These are phyloP conservation scores for Ricinus communis DNA, from an alignment of 345 rosid species.

Conservation along the genomic window DNA sequence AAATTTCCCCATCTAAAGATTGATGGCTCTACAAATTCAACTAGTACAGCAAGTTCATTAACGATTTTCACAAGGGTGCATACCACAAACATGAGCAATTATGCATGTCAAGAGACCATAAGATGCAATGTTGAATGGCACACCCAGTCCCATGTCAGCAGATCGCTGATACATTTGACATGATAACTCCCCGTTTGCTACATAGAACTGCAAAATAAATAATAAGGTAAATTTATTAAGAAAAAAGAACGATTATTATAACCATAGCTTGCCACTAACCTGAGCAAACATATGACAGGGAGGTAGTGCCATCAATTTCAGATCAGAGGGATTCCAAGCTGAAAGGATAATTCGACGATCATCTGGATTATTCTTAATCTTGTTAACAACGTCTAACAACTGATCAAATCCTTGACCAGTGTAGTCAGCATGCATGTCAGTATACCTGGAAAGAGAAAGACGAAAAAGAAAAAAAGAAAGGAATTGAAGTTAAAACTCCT, in stretches of 20 bases:
- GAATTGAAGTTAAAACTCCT: conserved; percentile 4
- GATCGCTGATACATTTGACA: conserved; percentile 99
- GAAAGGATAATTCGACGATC: conserved; percentile 87
- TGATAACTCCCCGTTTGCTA: conserved; percentile 85
- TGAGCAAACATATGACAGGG: conserved; percentile 99
- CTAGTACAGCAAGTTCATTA: neutral
- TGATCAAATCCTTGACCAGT: conserved; percentile 97
- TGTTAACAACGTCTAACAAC: conserved; percentile 75
- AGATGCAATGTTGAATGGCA: conserved; percentile 95
- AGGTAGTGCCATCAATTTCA: conserved; percentile 92
- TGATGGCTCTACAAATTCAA: neutral
- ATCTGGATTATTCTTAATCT: conserved; percentile 89
- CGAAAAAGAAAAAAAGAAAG: neutral
- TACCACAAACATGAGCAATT: conserved; percentile 96
- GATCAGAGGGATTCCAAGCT: conserved; percentile 98
- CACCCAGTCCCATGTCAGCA: conserved; percentile 97
- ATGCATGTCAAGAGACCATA: conserved; percentile 89
- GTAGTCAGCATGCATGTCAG: conserved; percentile 94
- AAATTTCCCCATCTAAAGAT: neutral
- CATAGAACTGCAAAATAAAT: conserved; percentile 61
- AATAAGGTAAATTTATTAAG: neutral
- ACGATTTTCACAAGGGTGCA: conserved; percentile 2
- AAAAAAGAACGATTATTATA: neutral
- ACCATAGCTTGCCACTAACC: conserved; percentile 34
- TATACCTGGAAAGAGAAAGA: conserved; percentile 53